Percentiles rank a stretch among this genome's conserved stretches.
phyloP scores from a whole-genome alignment of 306 rosid species.

The Elaeagnus macrophylla region DNA sequence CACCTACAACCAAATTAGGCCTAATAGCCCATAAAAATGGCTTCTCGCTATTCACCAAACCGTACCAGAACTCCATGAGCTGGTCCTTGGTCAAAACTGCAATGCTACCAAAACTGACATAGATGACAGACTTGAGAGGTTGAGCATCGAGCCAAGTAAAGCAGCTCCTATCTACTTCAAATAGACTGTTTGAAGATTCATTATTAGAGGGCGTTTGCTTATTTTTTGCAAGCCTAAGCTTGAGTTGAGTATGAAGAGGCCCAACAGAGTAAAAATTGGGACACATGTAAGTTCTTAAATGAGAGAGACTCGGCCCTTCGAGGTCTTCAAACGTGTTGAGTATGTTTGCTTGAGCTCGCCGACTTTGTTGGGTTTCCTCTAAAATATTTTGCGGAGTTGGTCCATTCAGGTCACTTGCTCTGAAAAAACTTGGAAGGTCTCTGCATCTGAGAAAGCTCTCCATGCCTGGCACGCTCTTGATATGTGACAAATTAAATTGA shows the following conservation, averaged over 20 bases:
- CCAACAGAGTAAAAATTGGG: slow-evolving; percentile 31
- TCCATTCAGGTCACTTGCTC: neutral
- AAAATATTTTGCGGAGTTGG: neutral
- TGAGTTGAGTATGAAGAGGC: slow-evolving; percentile 33
- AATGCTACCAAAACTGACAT: slow-evolving; percentile 40
- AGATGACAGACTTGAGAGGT: slow-evolving; percentile 22
- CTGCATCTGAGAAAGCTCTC: slow-evolving; percentile 34
- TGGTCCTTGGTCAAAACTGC: neutral
- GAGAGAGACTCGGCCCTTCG: slow-evolving; percentile 28
- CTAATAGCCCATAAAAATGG: too few species aligned
- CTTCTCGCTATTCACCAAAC: slow-evolving; percentile 35
- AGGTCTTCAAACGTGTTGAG: slow-evolving; percentile 50
- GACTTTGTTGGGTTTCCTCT: slow-evolving; percentile 3
- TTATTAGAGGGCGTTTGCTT: neutral
- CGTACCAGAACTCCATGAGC: slow-evolving; percentile 43
- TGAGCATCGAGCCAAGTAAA: slow-evolving; percentile 40
- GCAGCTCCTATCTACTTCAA: slow-evolving; percentile 27
- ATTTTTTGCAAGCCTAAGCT: neutral
- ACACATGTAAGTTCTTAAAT: slow-evolving; percentile 15
- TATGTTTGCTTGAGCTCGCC: slow-evolving; percentile 23
- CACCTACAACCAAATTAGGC: slow-evolving; percentile 9
- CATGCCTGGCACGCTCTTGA: slow-evolving; percentile 27
- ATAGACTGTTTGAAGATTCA: neutral
- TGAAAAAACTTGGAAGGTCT: slow-evolving; percentile 38
- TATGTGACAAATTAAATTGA: too few species aligned